A percentile compares a stretch with the other conserved stretches of the same genome.
Evolutionary conservation across 495 filamentous ascomycete genomes (phyloP).

Genomic region (Rhypophila decipiens): DNA sequence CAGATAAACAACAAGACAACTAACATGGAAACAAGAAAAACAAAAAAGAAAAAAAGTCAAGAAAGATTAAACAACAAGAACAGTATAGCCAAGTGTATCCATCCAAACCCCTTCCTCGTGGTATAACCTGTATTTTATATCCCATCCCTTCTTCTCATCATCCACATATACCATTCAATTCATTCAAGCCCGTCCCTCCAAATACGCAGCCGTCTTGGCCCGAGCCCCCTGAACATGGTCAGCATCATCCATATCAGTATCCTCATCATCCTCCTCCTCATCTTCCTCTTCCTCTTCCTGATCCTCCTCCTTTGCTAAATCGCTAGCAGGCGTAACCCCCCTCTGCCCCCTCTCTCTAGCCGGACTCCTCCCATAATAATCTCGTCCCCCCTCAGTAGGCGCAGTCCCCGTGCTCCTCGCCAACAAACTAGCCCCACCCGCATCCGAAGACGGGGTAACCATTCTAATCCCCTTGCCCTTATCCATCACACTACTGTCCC

Average conservation of each 20-base stretch:
- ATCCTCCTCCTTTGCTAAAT: neutral
- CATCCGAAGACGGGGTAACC: conserved; percentile 20
- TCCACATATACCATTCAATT: neutral
- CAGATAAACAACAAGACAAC: neutral
- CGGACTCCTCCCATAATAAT: neutral
- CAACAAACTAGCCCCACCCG: conserved; percentile 18
- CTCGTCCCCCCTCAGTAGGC: neutral
- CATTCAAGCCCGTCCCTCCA: neutral
- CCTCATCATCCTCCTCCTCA: neutral
- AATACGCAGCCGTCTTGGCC: too few species aligned
- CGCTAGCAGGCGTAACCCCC: neutral
- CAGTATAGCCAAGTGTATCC: too few species aligned
- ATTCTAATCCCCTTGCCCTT: conserved; percentile 11
- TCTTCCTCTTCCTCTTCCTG: neutral
- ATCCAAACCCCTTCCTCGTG: neutral
- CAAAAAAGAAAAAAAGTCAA: neutral
- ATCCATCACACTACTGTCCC: neutral
- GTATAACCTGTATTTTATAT: neutral
- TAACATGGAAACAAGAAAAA: neutral
- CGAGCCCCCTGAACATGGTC: too few species aligned
- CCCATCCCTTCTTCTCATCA: neutral
- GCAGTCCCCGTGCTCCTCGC: conserved; percentile 4
- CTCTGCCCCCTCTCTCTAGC: neutral
- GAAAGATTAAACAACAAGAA: neutral
- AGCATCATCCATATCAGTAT: neutral